Percentiles rank a stretch among this genome's conserved stretches.
Conservation (phyloP, 306 rosid genomes). For the Rubus idaeus region DNA sequence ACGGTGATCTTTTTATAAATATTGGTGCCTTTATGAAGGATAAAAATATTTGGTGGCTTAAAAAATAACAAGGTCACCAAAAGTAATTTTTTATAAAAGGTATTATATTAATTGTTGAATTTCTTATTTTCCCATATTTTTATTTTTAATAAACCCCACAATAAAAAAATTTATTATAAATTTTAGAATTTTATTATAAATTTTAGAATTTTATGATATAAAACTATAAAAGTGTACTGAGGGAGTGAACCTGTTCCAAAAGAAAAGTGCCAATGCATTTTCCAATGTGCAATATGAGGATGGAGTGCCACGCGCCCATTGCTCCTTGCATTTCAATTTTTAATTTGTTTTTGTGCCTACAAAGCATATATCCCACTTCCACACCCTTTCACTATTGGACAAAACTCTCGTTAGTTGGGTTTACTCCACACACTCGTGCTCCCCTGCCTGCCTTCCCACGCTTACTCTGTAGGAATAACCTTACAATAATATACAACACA, state of each 20-base stretch:
- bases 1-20: too few species aligned
- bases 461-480: not conserved
- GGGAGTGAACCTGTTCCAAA: too few species aligned
- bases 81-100: too few species aligned
- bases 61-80: too few species aligned
- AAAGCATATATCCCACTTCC: conserved; percentile 6
- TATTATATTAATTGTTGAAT: not conserved
- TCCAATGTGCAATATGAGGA: not conserved
- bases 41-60: too few species aligned
- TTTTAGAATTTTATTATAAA: too few species aligned
- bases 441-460: conserved; percentile 16
- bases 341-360: not conserved
- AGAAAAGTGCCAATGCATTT: not conserved
- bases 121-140: not conserved
- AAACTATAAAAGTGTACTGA: too few species aligned
- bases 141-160: too few species aligned
- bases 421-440: not conserved
- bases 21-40: too few species aligned
- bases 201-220: too few species aligned
- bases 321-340: not conserved
- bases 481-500: not conserved
- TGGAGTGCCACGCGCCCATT: not conserved
- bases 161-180: too few species aligned
- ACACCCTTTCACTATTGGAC: not conserved
- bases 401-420: conserved; percentile 7